phyloP scores from a whole-genome alignment of 1,284 basidiomycete species.

The Uromyces viciae-fabae region DNA sequence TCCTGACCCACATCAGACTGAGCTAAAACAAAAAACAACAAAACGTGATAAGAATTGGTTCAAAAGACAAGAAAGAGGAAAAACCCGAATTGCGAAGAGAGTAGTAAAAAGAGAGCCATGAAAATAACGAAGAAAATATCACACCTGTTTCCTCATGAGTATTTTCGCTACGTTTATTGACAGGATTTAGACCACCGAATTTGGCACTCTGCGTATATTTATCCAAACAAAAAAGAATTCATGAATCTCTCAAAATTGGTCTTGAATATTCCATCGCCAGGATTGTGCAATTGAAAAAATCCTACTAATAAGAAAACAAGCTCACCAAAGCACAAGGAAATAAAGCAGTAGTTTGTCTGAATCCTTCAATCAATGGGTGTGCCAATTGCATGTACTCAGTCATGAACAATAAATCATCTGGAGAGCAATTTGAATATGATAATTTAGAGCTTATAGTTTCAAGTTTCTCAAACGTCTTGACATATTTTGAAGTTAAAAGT shows the following conservation, averaged over 20 bases:
- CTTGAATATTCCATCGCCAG: background rate
- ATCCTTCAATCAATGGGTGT: conserved; percentile 78
- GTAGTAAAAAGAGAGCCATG: background rate
- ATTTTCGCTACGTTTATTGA: conserved; percentile 9
- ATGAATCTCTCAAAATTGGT: background rate
- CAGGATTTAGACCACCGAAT: conserved; percentile 25
- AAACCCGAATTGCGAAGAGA: background rate
- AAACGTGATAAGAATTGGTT: conserved; percentile 52
- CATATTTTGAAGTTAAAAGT: conserved; percentile 15
- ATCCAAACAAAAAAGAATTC: background rate
- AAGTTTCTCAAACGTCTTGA: conserved; percentile 24
- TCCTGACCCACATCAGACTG: conserved; percentile 47
- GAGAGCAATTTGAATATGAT: conserved; percentile 53
- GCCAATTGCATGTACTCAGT: conserved; percentile 74
- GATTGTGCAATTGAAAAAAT: background rate
- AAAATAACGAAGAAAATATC: background rate
- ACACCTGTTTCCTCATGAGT: conserved; percentile 13
- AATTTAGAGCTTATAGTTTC: conserved; percentile 48
- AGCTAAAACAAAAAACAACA: conserved; percentile 25
- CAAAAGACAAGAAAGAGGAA: conserved; percentile 59
- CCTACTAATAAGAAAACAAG: background rate
- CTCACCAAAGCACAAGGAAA: conserved; percentile 72
- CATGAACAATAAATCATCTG: conserved; percentile 56
- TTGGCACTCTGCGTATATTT: conserved; percentile 30
- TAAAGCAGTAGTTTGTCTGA: conserved; percentile 75